These are phyloP conservation scores for Cordyceps cicadae DNA, from an alignment of 2,329 filamentous ascomycete genomes.

Conservation along the genomic window DNA sequence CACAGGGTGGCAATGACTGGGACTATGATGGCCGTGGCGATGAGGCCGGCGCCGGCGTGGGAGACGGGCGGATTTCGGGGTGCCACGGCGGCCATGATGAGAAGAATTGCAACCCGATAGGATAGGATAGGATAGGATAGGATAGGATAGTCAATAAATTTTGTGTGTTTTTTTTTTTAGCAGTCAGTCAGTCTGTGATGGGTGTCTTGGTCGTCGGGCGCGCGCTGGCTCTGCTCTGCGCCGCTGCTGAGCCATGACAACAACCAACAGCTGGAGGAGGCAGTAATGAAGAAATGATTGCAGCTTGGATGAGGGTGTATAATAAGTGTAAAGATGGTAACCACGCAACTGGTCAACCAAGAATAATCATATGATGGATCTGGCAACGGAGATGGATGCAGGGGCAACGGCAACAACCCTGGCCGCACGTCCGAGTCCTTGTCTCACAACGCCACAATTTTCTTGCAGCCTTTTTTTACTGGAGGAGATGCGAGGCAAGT, in stretches of 20 bases:
- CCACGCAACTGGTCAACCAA: neutral
- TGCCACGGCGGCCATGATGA: neutral
- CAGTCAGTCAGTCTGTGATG: neutral
- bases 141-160: neutral
- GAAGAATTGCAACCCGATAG: no score
- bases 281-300: no score
- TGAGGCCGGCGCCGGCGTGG: constrained; percentile 9
- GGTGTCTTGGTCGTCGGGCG: neutral
- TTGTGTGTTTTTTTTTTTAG: no score
- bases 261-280: no score
- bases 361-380: no score
- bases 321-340: neutral
- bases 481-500: no score
- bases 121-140: no score
- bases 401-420: neutral
- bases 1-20: constrained; percentile 13
- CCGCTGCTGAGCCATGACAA: constrained; percentile 3
- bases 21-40: constrained; percentile 13
- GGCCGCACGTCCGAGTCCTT: neutral
- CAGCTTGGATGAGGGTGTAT: neutral
- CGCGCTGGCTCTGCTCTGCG: neutral
- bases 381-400: neutral
- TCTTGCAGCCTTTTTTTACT: neutral
- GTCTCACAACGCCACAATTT: constrained; percentile 2
- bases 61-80: constrained; percentile 11